phyloP scores from a whole-genome alignment of 228 moss, liverwort and hornwort genomes.

The Sphagnum magellanicum region DNA sequence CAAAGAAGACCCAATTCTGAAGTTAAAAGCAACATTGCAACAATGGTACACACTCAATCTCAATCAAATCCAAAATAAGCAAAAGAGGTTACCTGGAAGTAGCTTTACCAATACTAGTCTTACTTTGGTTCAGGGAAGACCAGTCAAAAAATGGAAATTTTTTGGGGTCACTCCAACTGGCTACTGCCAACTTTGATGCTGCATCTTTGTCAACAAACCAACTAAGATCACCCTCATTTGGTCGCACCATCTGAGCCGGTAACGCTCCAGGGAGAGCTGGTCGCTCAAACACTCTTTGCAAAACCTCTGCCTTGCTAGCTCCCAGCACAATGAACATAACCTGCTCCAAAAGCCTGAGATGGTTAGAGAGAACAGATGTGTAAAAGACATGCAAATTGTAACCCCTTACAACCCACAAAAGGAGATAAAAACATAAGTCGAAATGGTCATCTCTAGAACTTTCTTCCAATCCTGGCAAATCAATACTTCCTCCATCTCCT shows the following conservation, averaged over 20 bases:
- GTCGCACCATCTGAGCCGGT: conserved; percentile 52
- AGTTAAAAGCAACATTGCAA: no score
- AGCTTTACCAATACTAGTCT: background rate
- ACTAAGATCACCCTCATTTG: conserved; percentile 33
- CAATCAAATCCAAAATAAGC: no score
- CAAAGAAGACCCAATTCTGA: no score
- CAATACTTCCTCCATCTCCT: no score
- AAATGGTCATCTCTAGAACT: no score
- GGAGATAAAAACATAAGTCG: no score
- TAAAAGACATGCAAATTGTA: no score
- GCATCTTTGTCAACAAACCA: conserved; percentile 59
- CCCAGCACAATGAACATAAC: conserved; percentile 49
- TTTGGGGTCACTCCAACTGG: conserved; percentile 45
- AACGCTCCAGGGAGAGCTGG: conserved; percentile 47
- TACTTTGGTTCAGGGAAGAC: conserved; percentile 28
- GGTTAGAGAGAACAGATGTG: no score
- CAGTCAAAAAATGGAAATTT: conserved; percentile 51
- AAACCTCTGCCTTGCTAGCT: conserved; percentile 48
- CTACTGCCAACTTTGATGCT: conserved; percentile 31
- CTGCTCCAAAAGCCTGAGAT: conserved; percentile 1
- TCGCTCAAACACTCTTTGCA: conserved; percentile 53
- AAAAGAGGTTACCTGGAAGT: no score
- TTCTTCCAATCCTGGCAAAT: no score
- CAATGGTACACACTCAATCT: no score
- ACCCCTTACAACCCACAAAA: no score